phyloP scores from a whole-genome alignment of 805 yeast genomes.

The Metschnikowia picachoensis region DNA sequence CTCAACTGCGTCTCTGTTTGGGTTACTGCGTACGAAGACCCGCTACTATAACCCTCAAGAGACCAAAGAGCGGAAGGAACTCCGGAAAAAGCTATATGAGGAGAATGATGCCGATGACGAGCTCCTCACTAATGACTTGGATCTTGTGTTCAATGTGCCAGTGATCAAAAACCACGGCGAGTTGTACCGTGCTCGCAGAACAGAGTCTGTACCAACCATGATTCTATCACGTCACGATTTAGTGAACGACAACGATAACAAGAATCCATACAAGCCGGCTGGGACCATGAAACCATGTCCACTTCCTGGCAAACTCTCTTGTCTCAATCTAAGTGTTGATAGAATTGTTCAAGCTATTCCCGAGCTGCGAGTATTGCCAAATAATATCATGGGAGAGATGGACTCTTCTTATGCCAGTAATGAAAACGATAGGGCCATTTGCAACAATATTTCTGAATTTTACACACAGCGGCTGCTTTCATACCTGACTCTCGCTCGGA shows the following conservation, averaged over 20 bases:
- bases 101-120: conserved; percentile 41
- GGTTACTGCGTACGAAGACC: conserved; percentile 32
- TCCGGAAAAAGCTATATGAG: conserved; percentile 38
- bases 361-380: conserved; percentile 2
- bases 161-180: conserved; percentile 35
- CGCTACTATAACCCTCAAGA: conserved; percentile 33
- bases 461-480: conserved; percentile 35
- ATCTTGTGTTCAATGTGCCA: conserved; percentile 43
- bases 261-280: conserved; percentile 20
- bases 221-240: conserved; percentile 27
- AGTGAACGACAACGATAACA: conserved; percentile 22
- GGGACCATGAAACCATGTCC: conserved; percentile 17
- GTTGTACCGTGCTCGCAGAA: conserved; percentile 21
- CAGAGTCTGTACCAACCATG: conserved; percentile 13
- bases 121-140: conserved; percentile 34
- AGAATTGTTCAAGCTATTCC: conserved; percentile 4
- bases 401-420: conserved; percentile 10
- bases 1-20: conserved; percentile 17
- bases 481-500: conserved; percentile 29
- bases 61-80: conserved; percentile 35
- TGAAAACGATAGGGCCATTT: conserved; percentile 32
- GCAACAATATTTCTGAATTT: conserved; percentile 35
- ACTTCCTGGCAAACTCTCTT: conserved; percentile 19
- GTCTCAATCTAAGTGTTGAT: conserved; percentile 6
- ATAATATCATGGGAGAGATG: conserved; percentile 12